Evolutionary conservation across 2,329 filamentous ascomycete species (phyloP), one percentile per base, ranked within the genome.

Genomic region (Penicillium sp.): DNA sequence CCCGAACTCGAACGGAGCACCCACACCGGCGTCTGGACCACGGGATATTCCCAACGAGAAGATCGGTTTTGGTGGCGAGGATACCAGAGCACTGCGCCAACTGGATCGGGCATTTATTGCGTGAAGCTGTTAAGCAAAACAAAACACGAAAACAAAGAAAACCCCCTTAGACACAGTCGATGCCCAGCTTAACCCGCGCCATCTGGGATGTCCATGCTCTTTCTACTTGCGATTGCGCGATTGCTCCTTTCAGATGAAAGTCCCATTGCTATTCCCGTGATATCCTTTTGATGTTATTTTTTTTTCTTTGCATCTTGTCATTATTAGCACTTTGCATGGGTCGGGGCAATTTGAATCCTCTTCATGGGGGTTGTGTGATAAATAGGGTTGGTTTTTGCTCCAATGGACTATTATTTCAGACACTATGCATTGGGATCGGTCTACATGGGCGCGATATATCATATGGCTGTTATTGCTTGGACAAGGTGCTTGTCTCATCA

Each of bases 51-150:
- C 78, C 7, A 78, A 74, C 42, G 76, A 80, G 52, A 81, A 80
- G 55, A 68, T 81, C 22, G 78, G 76, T 4, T 81, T 80, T 41
- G 74, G 77, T 14, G 68, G 70, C 30, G 84, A 88, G 64, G 86
- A 88, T 57, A 78, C 78, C 53, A 75, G 83, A 56, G 84, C 83
- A 1, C 67, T 88, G 38, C 77, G 82, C 55, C 82, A 87, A 63
- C 72, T 89, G 41, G 82, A 89, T 66, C 69, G 74, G 18, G 76
- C 75, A 1, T 79, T 79, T 45, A 71, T 63, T 7, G 68, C 68
- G 31, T 72, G 53, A 64, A 11, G 16, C 28, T 12, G 10, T 18
- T 3, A 28, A n/a, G 14, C 31, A 25, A 38, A 31, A 31, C 31
- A 25, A 38, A 31, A 31, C 27, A n/a, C 29, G 25, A 45, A 48